Percentiles rank a stretch among this genome's conserved stretches.
These are phyloP conservation scores for Clavispora asparagi DNA, from an alignment of 805 yeast species.

Conservation along the genomic window DNA sequence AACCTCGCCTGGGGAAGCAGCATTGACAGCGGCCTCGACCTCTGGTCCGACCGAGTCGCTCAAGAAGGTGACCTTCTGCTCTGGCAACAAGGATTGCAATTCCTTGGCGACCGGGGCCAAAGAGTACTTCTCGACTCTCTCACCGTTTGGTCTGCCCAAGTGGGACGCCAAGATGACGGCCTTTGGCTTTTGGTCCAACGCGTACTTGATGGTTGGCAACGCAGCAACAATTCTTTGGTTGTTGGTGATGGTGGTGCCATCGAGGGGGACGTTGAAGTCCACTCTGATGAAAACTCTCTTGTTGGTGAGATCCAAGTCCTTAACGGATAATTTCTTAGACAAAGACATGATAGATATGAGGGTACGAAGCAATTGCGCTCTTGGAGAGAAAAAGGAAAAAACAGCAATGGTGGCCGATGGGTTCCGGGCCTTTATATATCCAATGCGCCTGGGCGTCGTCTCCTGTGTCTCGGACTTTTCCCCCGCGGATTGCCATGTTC, in stretches of 20 bases:
- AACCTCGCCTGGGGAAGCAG: constrained; percentile 73
- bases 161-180: constrained; percentile 92
- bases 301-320: constrained; percentile 79
- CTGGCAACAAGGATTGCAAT: constrained; percentile 65
- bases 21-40: constrained; percentile 74
- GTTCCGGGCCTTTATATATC: background rate
- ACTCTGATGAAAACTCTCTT: constrained; percentile 99
- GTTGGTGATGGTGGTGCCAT: constrained; percentile 95
- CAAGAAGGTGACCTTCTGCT: constrained; percentile 70
- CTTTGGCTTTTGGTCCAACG: constrained; percentile 86
- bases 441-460: background rate
- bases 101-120: constrained; percentile 91
- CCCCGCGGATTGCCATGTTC: constrained; percentile 1
- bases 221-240: constrained; percentile 99
- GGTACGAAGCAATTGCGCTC: constrained; percentile 1
- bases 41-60: constrained; percentile 89
- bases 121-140: constrained; percentile 77
- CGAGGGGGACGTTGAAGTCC: constrained; percentile 92
- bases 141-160: constrained; percentile 99
- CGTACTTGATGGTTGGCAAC: constrained; percentile 95
- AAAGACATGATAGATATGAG: constrained; percentile 63
- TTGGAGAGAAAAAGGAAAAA: background rate
- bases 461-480: constrained; percentile 4
- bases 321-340: constrained; percentile 87
- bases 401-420: background rate